Base-by-base conservation (phyloP, 2,329 filamentous ascomycete genomes). In the Cryphonectria carpinicola region DNA sequence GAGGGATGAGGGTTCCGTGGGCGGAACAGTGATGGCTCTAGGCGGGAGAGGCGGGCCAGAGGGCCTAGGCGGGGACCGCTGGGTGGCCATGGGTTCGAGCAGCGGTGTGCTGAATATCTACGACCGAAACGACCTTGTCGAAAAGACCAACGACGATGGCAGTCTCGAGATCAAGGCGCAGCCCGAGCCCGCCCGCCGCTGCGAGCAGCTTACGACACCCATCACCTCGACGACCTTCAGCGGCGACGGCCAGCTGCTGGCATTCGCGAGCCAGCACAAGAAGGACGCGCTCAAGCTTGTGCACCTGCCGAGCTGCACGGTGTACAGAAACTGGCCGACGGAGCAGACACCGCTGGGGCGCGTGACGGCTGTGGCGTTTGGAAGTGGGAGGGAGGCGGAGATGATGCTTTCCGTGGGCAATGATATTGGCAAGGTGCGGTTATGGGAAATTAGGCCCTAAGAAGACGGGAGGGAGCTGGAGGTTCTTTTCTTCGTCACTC, bases 311-410 rank as follows among this genome's bases (percentile, higher is more conserved):
- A 95, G 89, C 75, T 97, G 94, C 80, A 97, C 94, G 1, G 93
- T 98, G 28, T 99, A 96, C 85, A 90, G 91, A 77, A 99, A 99
- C 81, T 99, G 96, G 96, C 96, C 96, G 35, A 99, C 95, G 68
- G 89, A 90, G 74, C 91, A 92, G 79, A 99, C 96, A 70, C 94
- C 95, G 0, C 82, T 99, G 72, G 96, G 96, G 0, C 87, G 94
- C 71, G 90, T 98, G 74, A 93, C 93, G 2, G 86, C 89, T 0
- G 88, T 94, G 71, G 90, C 92, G 3, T 92, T 93, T 78, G 87
- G 87, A 28, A 85, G 83, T 7, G 84, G 86, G 73, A 92, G 89
- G 72, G 87, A 92, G 76, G 66, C 71, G 25, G 71, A 72, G 32
- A 67, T 70, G 68, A 80, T 95, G 76, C 79, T 99, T 74, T 93